Base-by-base conservation (phyloP, 106 monocot species). In the Allium cepa region DNA sequence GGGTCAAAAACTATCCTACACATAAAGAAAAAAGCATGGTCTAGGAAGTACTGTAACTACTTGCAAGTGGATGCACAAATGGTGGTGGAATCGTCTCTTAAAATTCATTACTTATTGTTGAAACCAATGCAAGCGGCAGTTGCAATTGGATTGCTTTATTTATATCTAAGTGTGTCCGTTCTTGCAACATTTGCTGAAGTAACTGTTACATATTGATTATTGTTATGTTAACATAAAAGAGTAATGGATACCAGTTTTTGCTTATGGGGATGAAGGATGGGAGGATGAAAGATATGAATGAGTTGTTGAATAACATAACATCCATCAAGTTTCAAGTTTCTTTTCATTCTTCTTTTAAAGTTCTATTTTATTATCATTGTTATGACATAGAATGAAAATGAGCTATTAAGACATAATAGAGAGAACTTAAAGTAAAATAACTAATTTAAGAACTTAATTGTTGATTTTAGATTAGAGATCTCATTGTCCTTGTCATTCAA, bases 1-100 rank as follows among this genome's bases (percentile, higher is more conserved):
- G 58, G 82, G 82, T 51, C 70, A 77, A 65, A 59, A 68, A 55
- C 67, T 68, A 12, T 68, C 67, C 14, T 53, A 22, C 51, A 8
- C 53, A 7, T 52, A 77, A 4, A 61, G 82, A 17, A 77, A 82
- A 53, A 59, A 77, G 28, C 73, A 82, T 45, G 82, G 82, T 15
- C 8, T 82, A 17, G 82, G 82, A 17, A 77, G 62, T 58, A 82
- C 77, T 50, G 78, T 82, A 10, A 82, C 62, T 71, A 82, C 82
- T 77, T 82, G 82, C 78, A 74, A 12, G 82, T 82, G 1, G 82
- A 82, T 70, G 75, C 82, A 48, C 82, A 82, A 75, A 78, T 78
- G 77, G 66, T 82, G 17, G 64, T 73, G 0, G 82, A 82, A 60
- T 63, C 74, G 70, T 70, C 73, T 73, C 10, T 74, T 7, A 73